Conservation (phyloP, 202 grass and related monocot genomes). For the Sporobolus alterniflorus region DNA sequence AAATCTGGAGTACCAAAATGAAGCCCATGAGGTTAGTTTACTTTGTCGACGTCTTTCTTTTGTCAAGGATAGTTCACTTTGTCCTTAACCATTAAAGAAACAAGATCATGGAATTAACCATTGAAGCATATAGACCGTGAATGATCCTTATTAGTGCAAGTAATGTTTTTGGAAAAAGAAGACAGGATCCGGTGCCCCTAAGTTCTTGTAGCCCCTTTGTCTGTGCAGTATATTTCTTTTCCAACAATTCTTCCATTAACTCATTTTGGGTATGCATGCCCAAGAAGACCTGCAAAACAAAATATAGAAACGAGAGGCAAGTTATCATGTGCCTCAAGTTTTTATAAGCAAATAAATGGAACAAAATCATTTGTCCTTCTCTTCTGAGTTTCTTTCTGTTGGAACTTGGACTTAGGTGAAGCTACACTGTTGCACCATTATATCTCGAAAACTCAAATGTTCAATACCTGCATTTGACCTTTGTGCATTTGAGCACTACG, state of each 20-base stretch:
- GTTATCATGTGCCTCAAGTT: background rate
- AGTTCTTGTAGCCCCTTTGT: slow-evolving; percentile 7
- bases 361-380: background rate
- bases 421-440: background rate
- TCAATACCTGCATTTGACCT: background rate
- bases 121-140: slow-evolving; percentile 1
- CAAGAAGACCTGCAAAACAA: background rate
- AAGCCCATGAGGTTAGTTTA: slow-evolving; percentile 4
- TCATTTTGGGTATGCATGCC: slow-evolving; percentile 15
- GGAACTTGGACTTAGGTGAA: background rate
- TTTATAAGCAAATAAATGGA: background rate
- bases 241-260: slow-evolving; percentile 35
- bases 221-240: background rate
- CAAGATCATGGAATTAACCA: background rate
- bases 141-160: slow-evolving; percentile 3
- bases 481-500: background rate
- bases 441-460: background rate
- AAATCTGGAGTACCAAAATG: slow-evolving; percentile 1
- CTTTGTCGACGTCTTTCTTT: slow-evolving; percentile 7
- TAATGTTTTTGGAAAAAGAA: slow-evolving; percentile 27
- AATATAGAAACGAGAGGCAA: background rate
- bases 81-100: slow-evolving; percentile 9
- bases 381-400: slow-evolving; percentile 3
- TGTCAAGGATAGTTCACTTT: slow-evolving; percentile 4
- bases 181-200: background rate